Evolutionary conservation across 75 land plant species (phyloP), one percentile per base, ranked within the genome.

Genomic region (Pinus albicaulis): DNA sequence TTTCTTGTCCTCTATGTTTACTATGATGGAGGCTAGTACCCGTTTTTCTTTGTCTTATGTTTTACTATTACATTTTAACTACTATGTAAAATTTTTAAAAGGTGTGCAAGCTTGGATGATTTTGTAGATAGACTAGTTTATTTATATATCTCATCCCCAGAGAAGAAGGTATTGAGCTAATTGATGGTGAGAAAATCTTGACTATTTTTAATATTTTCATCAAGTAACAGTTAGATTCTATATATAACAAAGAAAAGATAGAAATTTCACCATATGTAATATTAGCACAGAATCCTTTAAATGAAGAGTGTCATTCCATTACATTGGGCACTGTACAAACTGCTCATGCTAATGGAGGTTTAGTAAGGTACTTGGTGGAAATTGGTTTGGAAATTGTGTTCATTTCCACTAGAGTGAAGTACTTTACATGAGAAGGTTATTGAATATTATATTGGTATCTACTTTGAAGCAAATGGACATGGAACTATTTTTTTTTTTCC

Each of bases 381-480:
- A 81, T 91, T 56, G 95, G 92, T 38, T 74, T 97, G 25, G 90
- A 97, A 69, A 95, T 89, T 79, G 85, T 79, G 5, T 65, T 95
- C 58, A 91, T 95, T 74, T 86, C 91, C 56, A 97, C 98, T 58
- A 95, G 99, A 63, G 99, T 97, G 44, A 97, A 97, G 63, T 86
- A 92, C 0, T 69, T 80, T 97, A 55, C 99, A 97, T 79, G 86
- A 97, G 77, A 89, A 88, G 78, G 99, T 98, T 70, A 82, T 84
- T 53, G 84, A 90, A 60, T 92, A 79, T 89, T 98, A 97, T 48
- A 91, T 97, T 72, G 99, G 99, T 38, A 86, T 97, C 62, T 97
- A 97, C 75, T 94, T 97, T 89, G 99, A 97, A 82, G 99, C 99
- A 34, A 97, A 97, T 82, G 99, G 99, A 22, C 99, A 97, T 94